Evolutionary conservation across 805 yeast species (phyloP), one percentile per base, ranked within the genome.

Genomic region (Metschnikowia arizonensis): DNA sequence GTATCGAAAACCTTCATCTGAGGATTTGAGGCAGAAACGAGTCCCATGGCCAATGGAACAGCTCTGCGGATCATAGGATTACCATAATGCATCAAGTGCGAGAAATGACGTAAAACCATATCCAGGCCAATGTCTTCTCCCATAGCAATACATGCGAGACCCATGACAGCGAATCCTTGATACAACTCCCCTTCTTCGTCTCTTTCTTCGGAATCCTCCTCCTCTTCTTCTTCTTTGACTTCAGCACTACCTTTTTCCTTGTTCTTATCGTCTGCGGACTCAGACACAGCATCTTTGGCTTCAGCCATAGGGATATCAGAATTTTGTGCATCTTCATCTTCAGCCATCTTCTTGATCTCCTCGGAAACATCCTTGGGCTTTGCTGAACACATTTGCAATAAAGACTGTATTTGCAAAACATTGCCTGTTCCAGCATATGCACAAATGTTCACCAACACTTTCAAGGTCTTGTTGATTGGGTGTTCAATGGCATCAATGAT

Each of bases 111-210:
- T 61, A 91, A 71, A 8, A 91, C 84, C 99, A 93, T 93, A 56
- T 91, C 97, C 66, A 87, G 95, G 28, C 99, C 99, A 63, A 93
- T 87, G 53, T 88, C 96, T 67, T 93, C 99, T 52, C 99, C 99
- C 85, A 93, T 83, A 11, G 97, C 93, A 58, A 95, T 86, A 52
- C 86, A 77, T 0, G 97, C 99, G 54, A 93, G 78, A 49, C 99
- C 99, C 42, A 93, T 75, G 15, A 93, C 97, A 8, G 98, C 93
- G 60, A 87, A 88, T 1, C 95, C 95, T 58, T 85, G 88, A 62
- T 74, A 78, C 34, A 81, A 64, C 52, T 76, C 78, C 48, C 80
- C 86, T 45, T 73, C 79, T 18, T 72, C 77, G 8, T 63, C 65
- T 4, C 57, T 58, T 2, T 57, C 63, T 6, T 54, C 63, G 34